Evolutionary conservation across 2,329 filamentous ascomycete genomes (phyloP), one percentile per base, ranked within the genome.

Genomic region (Verticillium dahliae): DNA sequence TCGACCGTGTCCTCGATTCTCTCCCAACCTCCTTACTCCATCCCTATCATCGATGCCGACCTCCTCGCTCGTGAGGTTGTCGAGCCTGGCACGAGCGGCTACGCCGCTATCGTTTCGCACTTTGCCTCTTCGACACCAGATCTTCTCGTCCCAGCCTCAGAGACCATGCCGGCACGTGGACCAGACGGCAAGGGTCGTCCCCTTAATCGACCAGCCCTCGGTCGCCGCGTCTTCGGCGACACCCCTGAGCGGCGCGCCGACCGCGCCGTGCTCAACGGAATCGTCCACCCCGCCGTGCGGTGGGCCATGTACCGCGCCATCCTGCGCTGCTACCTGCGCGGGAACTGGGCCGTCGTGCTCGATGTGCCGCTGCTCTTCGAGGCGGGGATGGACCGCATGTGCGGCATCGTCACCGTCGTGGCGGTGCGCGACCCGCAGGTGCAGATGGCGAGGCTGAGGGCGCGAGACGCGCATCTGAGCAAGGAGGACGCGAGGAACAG

Each of bases 291-390:
- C 0, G 92, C 91, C 0, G 93, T 99, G 52, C 83, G 93, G 50
- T 82, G 79, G 71, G 92, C 90, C 73, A 94, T 97, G 83, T 91
- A 92, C 74, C 86, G 82, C 69, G 80, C 84, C 57, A 84, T 98
- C 61, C 71, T 92, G n/a, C 79, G 80, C 63, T 85, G 85, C 67
- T 97, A 97, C 70, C 61, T 95, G 14, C 76, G 76, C 1, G 94
- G 95, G 0, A 74, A 87, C 71, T 95, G 94, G 92, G 93, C 92
- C 0, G 92, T 97, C 4, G 89, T 99, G 39, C 81, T 98, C 15
- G 95, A 99, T 72, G 88, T 99, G 9, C 95, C 95, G 59, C 79
- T 99, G 60, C 81, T 99, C 52, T 97, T 97, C 69, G 95, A 99
- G 80, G 89, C 87, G 68, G 86, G 87, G 2, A 87, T 97, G 75